Base-by-base conservation (phyloP, 2,329 filamentous ascomycete species). In the Alternaria gaisen region DNA sequence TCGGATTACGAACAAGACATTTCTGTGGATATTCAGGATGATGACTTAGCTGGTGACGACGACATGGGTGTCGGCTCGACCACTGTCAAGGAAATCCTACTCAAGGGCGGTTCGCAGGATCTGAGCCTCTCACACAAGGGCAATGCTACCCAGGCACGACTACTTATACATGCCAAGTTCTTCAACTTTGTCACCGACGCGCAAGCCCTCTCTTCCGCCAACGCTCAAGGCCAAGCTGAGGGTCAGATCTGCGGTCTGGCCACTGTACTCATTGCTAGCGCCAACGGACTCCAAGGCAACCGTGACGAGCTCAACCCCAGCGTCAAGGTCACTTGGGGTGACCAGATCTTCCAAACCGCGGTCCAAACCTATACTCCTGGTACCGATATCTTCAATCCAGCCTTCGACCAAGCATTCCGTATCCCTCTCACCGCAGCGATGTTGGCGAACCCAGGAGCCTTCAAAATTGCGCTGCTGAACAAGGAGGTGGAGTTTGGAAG, bases 351-450 rank as follows among this genome's bases (percentile, higher is more conserved):
- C 75, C 72, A 69, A 52, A 84, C 83, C 0, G 78, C 75, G 1
- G 71, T 76, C 56, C 81, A 82, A 72, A 70, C 75, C 0, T 82
- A 84, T 67, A 75, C 72, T 2, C 81, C 81, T 0, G 83, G 83
- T 2, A 78, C 70, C 3, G 83, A 84, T 51, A 83, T 84, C 62
- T 82, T 81, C 73, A 84, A 83, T 66, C 83, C 83, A 3, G 72
- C 77, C 2, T 84, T 83, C 54, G 81, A 84, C 58, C 77, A 80
- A 65, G 77, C 79, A 0, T 84, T 84, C 71, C 72, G 71, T 8
- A 76, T 84, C 44, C 80, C 81, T 0, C 56, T 84, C 7, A 81
- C 77, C 5, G 70, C 71, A 16, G 74, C 71, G 14, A 62, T 75
- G 65, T 5, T 76, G 22, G 59, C 56, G 7, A 74, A 65, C 26